A percentile compares a stretch with the other conserved stretches of the same genome.
phyloP scores from a whole-genome alignment of 1,284 basidiomycete species.

The Serendipita sp. region DNA sequence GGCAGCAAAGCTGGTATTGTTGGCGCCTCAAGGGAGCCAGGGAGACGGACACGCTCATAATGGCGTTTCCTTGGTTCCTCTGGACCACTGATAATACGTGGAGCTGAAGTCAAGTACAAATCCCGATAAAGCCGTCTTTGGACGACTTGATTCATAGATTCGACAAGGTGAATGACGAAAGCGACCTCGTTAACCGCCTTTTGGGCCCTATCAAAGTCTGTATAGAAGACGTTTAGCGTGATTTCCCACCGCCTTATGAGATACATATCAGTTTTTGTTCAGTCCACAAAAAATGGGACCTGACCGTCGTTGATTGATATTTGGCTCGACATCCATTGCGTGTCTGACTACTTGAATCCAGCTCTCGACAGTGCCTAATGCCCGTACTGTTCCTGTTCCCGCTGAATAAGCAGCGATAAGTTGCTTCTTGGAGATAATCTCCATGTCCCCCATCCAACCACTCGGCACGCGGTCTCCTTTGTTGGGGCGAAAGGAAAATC shows the following conservation, averaged over 20 bases:
- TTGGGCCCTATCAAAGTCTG: constrained; percentile 19
- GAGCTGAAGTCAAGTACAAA: constrained; percentile 17
- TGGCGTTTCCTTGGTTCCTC: constrained; percentile 1
- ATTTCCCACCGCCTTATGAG: constrained; percentile 24
- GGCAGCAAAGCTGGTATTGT: constrained; percentile 40
- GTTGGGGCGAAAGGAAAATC: constrained; percentile 16
- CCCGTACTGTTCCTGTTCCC: constrained; percentile 27
- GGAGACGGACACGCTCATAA: constrained; percentile 24
- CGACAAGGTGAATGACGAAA: constrained; percentile 39
- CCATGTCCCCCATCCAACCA: constrained; percentile 35
- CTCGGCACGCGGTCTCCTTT: constrained; percentile 12
- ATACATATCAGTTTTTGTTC: background rate
- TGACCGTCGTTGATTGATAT: constrained; percentile 17
- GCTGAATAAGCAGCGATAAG: constrained; percentile 29
- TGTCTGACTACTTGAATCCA: constrained; percentile 32
- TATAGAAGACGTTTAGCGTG: constrained; percentile 27
- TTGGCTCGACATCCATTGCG: constrained; percentile 20
- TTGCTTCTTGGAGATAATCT: constrained; percentile 33
- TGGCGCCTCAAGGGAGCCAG: constrained; percentile 27
- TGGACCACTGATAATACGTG: constrained; percentile 15
- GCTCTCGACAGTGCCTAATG: constrained; percentile 24
- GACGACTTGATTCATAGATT: constrained; percentile 33
- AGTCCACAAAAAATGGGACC: background rate
- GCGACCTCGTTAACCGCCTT: constrained; percentile 32
- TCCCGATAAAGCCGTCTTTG: constrained; percentile 40